These are phyloP conservation scores for Mucor piriformis DNA, from an alignment of 371 early-diverging fungal genomes.

Conservation along the genomic window DNA sequence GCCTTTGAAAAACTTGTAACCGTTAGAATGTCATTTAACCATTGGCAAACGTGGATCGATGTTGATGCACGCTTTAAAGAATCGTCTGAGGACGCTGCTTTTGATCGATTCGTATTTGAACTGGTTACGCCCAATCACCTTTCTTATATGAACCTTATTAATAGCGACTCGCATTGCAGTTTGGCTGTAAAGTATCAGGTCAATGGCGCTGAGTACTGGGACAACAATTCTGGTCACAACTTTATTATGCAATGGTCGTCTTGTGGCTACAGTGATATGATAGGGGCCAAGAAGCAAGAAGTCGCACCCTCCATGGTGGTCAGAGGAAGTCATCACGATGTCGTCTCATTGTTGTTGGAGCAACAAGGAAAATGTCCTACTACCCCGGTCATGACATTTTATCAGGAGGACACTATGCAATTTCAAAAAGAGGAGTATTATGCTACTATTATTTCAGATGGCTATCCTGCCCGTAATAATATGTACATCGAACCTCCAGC, in stretches of 20 bases:
- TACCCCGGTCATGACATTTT: too few relatives aligned
- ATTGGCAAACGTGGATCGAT: conserved; percentile 31
- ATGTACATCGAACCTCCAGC: neutral
- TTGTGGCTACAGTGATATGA: neutral
- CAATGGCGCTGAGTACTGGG: conserved; percentile 68
- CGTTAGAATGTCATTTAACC: conserved; percentile 22
- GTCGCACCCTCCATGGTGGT: neutral
- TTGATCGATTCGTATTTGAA: conserved; percentile 26
- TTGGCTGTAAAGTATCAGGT: conserved; percentile 67
- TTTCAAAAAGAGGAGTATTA: too few relatives aligned
- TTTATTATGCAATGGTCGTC: conserved; percentile 15
- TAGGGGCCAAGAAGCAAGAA: neutral
- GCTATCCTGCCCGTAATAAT: neutral
- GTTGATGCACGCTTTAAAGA: conserved; percentile 48
- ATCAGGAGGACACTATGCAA: neutral
- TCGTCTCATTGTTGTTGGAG: too few relatives aligned
- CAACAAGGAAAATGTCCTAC: too few relatives aligned
- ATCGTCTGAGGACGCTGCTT: conserved; percentile 5
- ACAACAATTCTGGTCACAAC: conserved; percentile 68
- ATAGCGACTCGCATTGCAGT: neutral
- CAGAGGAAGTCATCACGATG: too few relatives aligned
- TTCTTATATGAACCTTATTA: neutral
- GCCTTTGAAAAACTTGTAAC: conserved; percentile 28
- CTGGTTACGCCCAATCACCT: conserved; percentile 2
- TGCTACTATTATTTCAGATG: too few relatives aligned